Conservation (phyloP, 805 yeast genomes). For the Spathaspora girioi region DNA sequence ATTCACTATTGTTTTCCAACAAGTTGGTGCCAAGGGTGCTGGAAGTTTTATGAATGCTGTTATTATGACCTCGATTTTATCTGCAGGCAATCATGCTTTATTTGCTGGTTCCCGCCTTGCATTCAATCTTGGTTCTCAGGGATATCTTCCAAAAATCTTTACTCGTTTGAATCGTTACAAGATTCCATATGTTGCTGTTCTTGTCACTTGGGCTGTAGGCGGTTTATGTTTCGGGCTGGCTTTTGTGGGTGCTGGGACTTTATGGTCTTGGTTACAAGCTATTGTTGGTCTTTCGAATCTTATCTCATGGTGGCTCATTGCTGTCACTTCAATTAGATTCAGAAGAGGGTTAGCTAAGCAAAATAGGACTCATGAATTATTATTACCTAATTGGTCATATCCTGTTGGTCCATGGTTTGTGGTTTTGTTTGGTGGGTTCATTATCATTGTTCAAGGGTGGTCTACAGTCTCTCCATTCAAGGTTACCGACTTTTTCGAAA, state of each 20-base stretch:
- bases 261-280: conserved; percentile 52
- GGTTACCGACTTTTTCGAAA: conserved; percentile 38
- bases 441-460: conserved; percentile 55
- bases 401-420: conserved; percentile 51
- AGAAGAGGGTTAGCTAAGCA: conserved; percentile 43
- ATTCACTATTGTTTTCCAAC: conserved; percentile 40
- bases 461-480: conserved; percentile 45
- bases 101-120: conserved; percentile 49
- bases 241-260: conserved; percentile 49
- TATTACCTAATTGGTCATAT: conserved; percentile 47
- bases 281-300: conserved; percentile 53
- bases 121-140: conserved; percentile 48
- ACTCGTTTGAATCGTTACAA: conserved; percentile 40
- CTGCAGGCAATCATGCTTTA: conserved; percentile 54
- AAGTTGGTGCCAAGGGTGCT: conserved; percentile 39
- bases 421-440: conserved; percentile 38
- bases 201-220: conserved; percentile 49
- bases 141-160: conserved; percentile 42
- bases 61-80: conserved; percentile 50
- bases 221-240: conserved; percentile 61
- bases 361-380: conserved; percentile 39
- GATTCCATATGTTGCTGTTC: conserved; percentile 48
- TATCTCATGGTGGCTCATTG: conserved; percentile 48
- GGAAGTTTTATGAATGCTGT: conserved; percentile 51
- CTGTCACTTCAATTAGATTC: conserved; percentile 47